phyloP scores from a whole-genome alignment of 2,329 filamentous ascomycete species.

The Calonectria pseudoturangicola region DNA sequence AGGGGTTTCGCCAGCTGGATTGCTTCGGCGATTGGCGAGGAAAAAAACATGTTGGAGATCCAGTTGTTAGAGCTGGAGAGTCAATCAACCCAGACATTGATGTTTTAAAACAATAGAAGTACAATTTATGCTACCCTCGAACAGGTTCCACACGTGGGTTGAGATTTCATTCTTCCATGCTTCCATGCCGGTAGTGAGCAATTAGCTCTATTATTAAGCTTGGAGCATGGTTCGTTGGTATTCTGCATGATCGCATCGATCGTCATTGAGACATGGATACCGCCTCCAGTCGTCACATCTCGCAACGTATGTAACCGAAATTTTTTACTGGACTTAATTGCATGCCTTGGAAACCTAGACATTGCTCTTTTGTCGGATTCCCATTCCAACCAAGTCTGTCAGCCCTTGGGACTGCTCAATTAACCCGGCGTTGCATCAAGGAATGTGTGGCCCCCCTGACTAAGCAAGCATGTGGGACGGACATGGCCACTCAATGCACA shows the following conservation, averaged over 20 bases:
- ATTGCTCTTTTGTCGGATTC: not conserved
- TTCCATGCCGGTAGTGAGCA: not conserved
- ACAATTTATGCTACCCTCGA: not conserved
- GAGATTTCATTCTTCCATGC: not conserved
- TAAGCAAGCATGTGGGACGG: constrained; percentile 23
- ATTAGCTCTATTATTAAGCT: constrained; percentile 16
- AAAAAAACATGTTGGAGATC: not conserved
- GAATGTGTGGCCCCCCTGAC: constrained; percentile 28
- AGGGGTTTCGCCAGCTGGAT: not conserved
- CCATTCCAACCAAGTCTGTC: not conserved
- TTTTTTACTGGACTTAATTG: not conserved
- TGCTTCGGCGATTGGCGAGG: not conserved
- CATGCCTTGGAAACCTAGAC: not conserved
- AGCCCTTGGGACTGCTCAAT: not conserved
- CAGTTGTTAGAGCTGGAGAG: not conserved
- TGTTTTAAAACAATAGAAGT: not conserved
- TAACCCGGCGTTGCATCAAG: constrained; percentile 26
- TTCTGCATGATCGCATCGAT: not conserved
- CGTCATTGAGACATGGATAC: too few species aligned
- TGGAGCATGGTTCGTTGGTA: constrained; percentile 7
- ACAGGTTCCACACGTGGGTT: not conserved
- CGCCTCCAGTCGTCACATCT: not conserved
- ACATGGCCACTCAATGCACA: not conserved
- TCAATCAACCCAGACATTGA: not conserved
- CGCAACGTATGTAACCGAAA: not conserved